A percentile compares a stretch with the other conserved stretches of the same genome.
These are phyloP conservation scores for Breviolum minutum DNA, from an alignment of 73 alveolate genomes.

Conservation along the genomic window DNA sequence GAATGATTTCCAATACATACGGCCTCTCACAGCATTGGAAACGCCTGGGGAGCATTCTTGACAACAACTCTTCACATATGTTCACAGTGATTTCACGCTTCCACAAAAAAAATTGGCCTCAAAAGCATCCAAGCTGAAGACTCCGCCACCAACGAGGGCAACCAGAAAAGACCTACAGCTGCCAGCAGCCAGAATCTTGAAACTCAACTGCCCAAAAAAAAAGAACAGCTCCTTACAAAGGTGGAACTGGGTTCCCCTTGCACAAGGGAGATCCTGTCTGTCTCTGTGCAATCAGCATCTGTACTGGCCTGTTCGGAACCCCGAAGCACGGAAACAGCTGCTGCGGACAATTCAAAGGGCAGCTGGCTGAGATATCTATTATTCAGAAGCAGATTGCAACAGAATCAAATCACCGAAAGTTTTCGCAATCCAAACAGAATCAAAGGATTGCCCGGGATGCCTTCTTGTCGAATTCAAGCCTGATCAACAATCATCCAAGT, in stretches of 20 bases:
- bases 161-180: constrained; percentile 41
- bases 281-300: constrained; percentile 5
- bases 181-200: neutral
- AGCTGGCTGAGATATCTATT: too few species aligned
- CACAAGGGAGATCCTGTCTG: constrained; percentile 66
- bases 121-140: constrained; percentile 66
- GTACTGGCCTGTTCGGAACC: neutral
- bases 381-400: too few species aligned
- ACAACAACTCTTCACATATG: too few species aligned
- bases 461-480: constrained; percentile 32
- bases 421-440: too few species aligned
- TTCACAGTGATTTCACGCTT: too few species aligned
- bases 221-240: neutral
- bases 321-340: too few species aligned
- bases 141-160: constrained; percentile 65
- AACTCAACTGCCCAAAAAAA: neutral
- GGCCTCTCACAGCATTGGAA: constrained; percentile 40
- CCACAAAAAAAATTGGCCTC: neutral
- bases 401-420: too few species aligned
- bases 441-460: neutral
- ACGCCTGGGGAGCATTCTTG: neutral
- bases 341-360: too few species aligned
- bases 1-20: constrained; percentile 8
- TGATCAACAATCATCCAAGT: neutral
- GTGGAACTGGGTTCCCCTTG: neutral